Conservation (phyloP, 495 filamentous ascomycete species). For the Hypoxylon fuscum region DNA sequence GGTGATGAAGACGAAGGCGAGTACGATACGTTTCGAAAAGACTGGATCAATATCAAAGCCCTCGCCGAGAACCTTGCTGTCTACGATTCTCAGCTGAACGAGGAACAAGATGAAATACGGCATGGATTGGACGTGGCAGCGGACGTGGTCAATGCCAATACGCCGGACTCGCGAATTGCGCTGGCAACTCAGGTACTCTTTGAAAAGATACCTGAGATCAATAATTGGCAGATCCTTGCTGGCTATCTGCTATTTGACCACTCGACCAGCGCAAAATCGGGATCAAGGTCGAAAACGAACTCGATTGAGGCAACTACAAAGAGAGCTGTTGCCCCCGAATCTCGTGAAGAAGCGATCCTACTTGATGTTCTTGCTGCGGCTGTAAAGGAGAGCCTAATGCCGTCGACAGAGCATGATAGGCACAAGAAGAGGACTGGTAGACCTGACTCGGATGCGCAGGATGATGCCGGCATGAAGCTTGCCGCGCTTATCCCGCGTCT, state of each 20-base stretch:
- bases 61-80: slow-evolving; percentile 81
- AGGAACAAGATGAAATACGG: slow-evolving; percentile 52
- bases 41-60: slow-evolving; percentile 92
- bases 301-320: slow-evolving; percentile 65
- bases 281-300: slow-evolving; percentile 49
- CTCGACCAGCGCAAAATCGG: slow-evolving; percentile 64
- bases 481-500: slow-evolving; percentile 82
- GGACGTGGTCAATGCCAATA: slow-evolving; percentile 62
- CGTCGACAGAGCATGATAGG: slow-evolving; percentile 68
- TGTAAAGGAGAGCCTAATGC: slow-evolving; percentile 71
- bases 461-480: slow-evolving; percentile 76
- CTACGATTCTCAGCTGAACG: slow-evolving; percentile 70
- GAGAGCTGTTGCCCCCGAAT: slow-evolving; percentile 72
- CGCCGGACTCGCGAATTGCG: slow-evolving; percentile 79
- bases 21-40: slow-evolving; percentile 73
- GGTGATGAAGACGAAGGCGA: slow-evolving; percentile 81
- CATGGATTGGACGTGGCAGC: slow-evolving; percentile 55
- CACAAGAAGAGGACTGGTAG: slow-evolving; percentile 68
- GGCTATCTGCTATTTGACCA: slow-evolving; percentile 94
- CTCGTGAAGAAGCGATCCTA: slow-evolving; percentile 83
- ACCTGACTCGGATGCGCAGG: slow-evolving; percentile 69
- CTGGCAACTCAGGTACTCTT: slow-evolving; percentile 86
- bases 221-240: slow-evolving; percentile 86
- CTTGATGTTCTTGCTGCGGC: slow-evolving; percentile 85
- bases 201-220: slow-evolving; percentile 78